Percentiles rank a stretch among this genome's conserved stretches.
These are phyloP conservation scores for Dipodascus albidus DNA, from an alignment of 805 yeast species.

Conservation along the genomic window DNA sequence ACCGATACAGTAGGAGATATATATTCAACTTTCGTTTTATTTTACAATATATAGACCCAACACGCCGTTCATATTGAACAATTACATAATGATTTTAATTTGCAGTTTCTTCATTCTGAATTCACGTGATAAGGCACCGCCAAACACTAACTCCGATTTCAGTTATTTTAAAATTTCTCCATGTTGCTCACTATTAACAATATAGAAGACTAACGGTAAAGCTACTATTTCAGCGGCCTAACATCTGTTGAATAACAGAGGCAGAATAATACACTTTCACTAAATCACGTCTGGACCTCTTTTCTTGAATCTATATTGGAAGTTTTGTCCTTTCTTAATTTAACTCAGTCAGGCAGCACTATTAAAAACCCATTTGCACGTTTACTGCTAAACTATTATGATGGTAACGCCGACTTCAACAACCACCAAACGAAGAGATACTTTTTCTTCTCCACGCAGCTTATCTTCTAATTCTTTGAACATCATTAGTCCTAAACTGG, in stretches of 20 bases:
- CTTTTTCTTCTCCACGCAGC: not conserved
- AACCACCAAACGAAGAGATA: not conserved
- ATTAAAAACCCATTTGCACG: too few relatives aligned
- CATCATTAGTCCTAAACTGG: not conserved
- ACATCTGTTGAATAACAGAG: too few relatives aligned
- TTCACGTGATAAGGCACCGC: not conserved
- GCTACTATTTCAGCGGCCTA: too few relatives aligned
- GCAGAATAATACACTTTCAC: too few relatives aligned
- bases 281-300: too few relatives aligned
- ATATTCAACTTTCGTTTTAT: too few relatives aligned
- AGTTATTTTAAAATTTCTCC: not conserved
- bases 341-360: too few relatives aligned
- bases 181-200: not conserved
- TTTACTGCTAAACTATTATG: not conserved
- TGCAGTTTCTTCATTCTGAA: not conserved
- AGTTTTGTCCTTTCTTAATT: too few relatives aligned
- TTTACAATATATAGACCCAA: not conserved
- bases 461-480: not conserved
- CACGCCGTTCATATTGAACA: not conserved
- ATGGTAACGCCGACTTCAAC: not conserved
- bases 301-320: too few relatives aligned
- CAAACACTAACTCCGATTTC: not conserved
- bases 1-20: too few relatives aligned
- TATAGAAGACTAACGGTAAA: not conserved
- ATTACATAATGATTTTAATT: too few relatives aligned